Base-by-base conservation (phyloP, 495 filamentous ascomycete genomes). In the Aspergillus homomorphus region DNA sequence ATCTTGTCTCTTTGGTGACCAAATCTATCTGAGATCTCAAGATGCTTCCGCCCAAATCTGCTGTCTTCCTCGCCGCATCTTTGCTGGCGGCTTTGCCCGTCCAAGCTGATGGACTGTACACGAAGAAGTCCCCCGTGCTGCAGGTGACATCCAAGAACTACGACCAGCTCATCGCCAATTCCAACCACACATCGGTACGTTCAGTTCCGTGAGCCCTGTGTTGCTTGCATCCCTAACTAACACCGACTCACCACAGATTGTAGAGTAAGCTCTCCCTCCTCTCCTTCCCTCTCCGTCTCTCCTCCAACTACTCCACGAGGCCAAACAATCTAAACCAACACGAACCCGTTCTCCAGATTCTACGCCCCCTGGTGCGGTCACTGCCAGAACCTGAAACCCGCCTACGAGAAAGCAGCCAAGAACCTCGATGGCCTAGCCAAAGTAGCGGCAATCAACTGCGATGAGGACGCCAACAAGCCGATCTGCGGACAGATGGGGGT, bases 301-400 rank as follows among this genome's bases (percentile, higher is more conserved):
- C 24, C n/a, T 56, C 20, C 41, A 51, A 41, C 16, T 58, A 21
- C 59, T 62, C 63, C 66, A 41, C 18, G 45, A 38, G 51, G 21
- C 42, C 19, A 43, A 46, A n/a, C n/a, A n/a, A n/a, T n/a, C n/a
- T n/a, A n/a, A n/a, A n/a, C n/a, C n/a, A n/a, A n/a, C n/a, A n/a
- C n/a, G n/a, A n/a, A n/a, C n/a, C n/a, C n/a, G n/a, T 48, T 45
- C 21, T 53, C 77, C 70, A 92, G 92, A 73, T 97, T 96, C 79
- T 97, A 96, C 66, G 90, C 90, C 8, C 91, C 90, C 38, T 96
- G 89, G 95, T 97, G 94, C 64, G 94, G 94, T 21, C 95, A 98
- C 70, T 98, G 94, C 76, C 79, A 96, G 70, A 96, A 88, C 73
- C 86, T 99, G 61, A 91, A 96, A 73, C 94, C 94, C 0, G 89